Evolutionary conservation across 495 filamentous ascomycete species (phyloP).

Genomic region (Aspergillus baeticus): DNA sequence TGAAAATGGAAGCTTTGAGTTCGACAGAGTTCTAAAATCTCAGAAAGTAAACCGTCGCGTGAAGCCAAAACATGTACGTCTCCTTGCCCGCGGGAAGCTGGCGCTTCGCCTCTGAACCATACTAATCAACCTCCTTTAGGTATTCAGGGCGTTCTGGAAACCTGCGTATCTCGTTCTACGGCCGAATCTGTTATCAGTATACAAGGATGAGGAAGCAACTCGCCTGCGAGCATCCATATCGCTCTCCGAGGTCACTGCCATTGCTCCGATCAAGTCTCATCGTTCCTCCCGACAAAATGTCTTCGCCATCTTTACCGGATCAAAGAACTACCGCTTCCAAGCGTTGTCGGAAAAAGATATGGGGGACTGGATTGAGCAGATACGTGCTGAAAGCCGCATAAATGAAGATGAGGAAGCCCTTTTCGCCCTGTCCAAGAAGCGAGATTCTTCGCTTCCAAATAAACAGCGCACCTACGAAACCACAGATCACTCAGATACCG

Average conservation of each 20-base stretch:
- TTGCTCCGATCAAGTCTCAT: conserved; percentile 81
- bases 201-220: conserved; percentile 86
- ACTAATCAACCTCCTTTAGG: conserved; percentile 1
- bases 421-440: conserved; percentile 51
- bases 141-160: conserved; percentile 69
- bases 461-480: conserved; percentile 43
- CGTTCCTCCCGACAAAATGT: conserved; percentile 78
- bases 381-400: conserved; percentile 74
- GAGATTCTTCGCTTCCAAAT: conserved; percentile 31
- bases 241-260: conserved; percentile 87
- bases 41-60: conserved; percentile 84
- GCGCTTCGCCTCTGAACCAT: conserved; percentile 5
- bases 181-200: conserved; percentile 90
- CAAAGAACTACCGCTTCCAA: conserved; percentile 88
- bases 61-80: conserved; percentile 84
- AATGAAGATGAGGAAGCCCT: conserved; percentile 85
- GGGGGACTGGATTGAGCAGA: conserved; percentile 81
- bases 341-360: conserved; percentile 71
- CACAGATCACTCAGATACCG: conserved; percentile 45
- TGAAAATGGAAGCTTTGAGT: conserved; percentile 92
- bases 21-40: conserved; percentile 87
- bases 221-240: conserved; percentile 84
- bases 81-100: conserved; percentile 1
- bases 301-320: conserved; percentile 90
- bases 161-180: conserved; percentile 85